Evolutionary conservation across 208 protist genomes (phyloP).

Genomic region (Angomonas deanei): DNA sequence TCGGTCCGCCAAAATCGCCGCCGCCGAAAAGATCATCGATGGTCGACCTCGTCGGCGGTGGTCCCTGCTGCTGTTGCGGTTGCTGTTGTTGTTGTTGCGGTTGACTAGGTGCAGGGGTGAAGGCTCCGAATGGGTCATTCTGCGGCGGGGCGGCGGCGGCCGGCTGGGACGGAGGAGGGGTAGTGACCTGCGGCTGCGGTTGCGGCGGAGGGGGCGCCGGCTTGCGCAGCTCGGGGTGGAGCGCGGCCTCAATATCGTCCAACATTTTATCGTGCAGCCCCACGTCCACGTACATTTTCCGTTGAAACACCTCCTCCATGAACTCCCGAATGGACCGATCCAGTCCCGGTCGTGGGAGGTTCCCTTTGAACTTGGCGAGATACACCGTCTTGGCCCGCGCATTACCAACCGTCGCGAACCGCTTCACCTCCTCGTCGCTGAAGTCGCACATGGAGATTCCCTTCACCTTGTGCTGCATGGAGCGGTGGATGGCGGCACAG

Average conservation of each 20-base stretch:
- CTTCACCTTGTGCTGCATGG: constrained; percentile 85
- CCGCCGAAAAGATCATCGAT: constrained; percentile 25
- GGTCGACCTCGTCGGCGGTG: constrained; percentile 14
- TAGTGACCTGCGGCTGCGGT: not conserved
- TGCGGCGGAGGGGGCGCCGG: not conserved
- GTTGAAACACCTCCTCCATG: constrained; percentile 43
- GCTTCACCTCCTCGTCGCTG: constrained; percentile 54
- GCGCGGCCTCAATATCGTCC: constrained; percentile 16
- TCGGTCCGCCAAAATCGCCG: not conserved
- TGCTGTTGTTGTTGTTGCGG: constrained; percentile 9
- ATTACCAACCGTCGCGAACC: constrained; percentile 53
- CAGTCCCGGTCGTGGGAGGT: constrained; percentile 34
- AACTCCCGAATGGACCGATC: constrained; percentile 27
- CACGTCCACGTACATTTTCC: constrained; percentile 22
- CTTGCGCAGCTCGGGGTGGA: constrained; percentile 3
- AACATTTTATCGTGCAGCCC: constrained; percentile 29
- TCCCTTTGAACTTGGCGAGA: constrained; percentile 34
- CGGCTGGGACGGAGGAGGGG: not conserved
- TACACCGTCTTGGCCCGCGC: constrained; percentile 55
- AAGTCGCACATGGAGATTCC: constrained; percentile 86
- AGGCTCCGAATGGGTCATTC: constrained; percentile 41
- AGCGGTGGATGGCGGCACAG: constrained; percentile 73
- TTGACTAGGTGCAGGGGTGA: constrained; percentile 31
- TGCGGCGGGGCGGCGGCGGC: constrained; percentile 1
- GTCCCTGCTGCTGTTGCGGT: constrained; percentile 1